Evolutionary conservation across 2,329 filamentous ascomycete species (phyloP).

Genomic region (Akanthomyces muscarius): DNA sequence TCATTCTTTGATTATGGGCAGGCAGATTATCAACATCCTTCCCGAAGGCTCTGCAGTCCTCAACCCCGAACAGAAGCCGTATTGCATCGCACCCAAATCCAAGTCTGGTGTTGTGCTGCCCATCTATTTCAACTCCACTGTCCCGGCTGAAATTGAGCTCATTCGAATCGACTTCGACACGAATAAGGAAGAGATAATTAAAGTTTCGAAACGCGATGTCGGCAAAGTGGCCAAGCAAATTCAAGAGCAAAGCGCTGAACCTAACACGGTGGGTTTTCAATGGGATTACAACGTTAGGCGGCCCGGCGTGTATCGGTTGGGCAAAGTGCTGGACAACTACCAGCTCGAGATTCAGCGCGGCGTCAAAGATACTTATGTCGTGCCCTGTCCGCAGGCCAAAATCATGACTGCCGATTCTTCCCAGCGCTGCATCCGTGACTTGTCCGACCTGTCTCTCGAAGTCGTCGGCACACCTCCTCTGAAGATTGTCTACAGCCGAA

Average conservation of each 20-base stretch:
- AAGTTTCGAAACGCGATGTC: slow-evolving; percentile 68
- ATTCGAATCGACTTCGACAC: slow-evolving; percentile 80
- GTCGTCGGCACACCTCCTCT: slow-evolving; percentile 87
- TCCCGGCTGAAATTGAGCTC: slow-evolving; percentile 85
- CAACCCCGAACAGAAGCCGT: slow-evolving; percentile 75
- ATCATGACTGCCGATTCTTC: slow-evolving; percentile 60
- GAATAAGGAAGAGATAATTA: slow-evolving; percentile 73
- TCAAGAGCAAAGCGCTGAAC: slow-evolving; percentile 62
- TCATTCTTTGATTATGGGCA: slow-evolving; percentile 87
- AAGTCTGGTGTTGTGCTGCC: slow-evolving; percentile 64
- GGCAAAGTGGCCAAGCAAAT: slow-evolving; percentile 68
- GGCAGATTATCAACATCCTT: slow-evolving; percentile 95
- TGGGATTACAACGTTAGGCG: slow-evolving; percentile 77
- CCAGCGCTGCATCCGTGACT: slow-evolving; percentile 77
- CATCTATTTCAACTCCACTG: slow-evolving; percentile 89
- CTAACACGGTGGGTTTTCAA: slow-evolving; percentile 56
- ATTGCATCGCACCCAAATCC: slow-evolving; percentile 68
- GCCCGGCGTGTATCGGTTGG: slow-evolving; percentile 79
- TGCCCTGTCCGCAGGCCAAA: slow-evolving; percentile 75
- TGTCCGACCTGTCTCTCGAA: slow-evolving; percentile 79
- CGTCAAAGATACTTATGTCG: slow-evolving; percentile 74
- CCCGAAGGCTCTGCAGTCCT: slow-evolving; percentile 91
- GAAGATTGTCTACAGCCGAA: slow-evolving; percentile 87
- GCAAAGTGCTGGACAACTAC: slow-evolving; percentile 85
- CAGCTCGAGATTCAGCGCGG: slow-evolving; percentile 85